A percentile compares a stretch with the other conserved stretches of the same genome.
Conservation (phyloP, 2,329 filamentous ascomycete genomes). For the Taxawa tesnikishii region DNA sequence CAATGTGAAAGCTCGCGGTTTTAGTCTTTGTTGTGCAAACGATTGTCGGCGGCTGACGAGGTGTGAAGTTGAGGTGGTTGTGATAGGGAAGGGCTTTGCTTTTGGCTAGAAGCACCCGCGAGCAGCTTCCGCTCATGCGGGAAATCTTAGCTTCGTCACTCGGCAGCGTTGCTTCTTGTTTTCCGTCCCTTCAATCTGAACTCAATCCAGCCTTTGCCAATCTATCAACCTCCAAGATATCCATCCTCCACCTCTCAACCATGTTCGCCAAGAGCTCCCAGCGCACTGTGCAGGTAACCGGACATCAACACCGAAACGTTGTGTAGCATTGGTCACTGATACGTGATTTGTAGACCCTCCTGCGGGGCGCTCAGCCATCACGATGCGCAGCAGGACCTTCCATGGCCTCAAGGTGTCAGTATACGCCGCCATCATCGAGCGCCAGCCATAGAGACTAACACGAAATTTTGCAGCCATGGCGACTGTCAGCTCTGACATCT, state of each 20-base stretch:
- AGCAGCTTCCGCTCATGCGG: no score
- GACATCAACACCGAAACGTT: conserved; percentile 12
- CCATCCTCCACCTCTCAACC: conserved; percentile 9
- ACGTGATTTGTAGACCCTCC: conserved; percentile 34
- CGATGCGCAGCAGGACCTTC: conserved; percentile 36
- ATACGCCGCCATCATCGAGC: conserved; percentile 9
- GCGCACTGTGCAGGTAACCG: conserved; percentile 36
- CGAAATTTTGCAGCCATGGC: conserved; percentile 43
- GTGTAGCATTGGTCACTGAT: conserved; percentile 1
- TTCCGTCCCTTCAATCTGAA: no score
- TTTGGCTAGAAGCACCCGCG: no score
- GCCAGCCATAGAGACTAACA: conserved; percentile 6
- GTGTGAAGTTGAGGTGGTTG: no score
- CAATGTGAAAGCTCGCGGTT: no score
- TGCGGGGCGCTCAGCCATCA: conserved; percentile 39
- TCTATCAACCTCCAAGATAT: conserved; percentile 3
- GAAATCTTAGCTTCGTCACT: no score
- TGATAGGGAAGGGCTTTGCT: no score
- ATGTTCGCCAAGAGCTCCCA: conserved; percentile 34
- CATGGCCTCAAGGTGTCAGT: conserved; percentile 43
- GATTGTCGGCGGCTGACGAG: no score
- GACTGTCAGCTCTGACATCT: conserved; percentile 77
- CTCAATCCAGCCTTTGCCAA: conserved; percentile 5
- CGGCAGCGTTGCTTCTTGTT: no score
- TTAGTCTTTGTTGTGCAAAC: no score